Conservation (phyloP, 441 rosid genomes). For the Pelargonium myrrhifolium region DNA sequence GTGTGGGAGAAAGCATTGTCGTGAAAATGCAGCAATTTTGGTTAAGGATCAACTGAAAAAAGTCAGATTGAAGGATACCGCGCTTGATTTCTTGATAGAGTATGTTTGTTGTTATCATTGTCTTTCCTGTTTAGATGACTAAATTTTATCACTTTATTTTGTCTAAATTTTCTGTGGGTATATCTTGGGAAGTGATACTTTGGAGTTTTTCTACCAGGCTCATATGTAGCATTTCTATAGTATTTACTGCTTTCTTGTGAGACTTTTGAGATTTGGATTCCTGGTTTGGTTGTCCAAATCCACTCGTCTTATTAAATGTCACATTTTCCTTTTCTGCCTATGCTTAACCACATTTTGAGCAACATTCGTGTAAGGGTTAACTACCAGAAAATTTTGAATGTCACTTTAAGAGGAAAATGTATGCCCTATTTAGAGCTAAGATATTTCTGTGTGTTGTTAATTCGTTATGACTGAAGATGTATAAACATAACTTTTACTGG, state of each 20-base stretch:
- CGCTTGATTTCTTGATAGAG: slow-evolving; percentile 65
- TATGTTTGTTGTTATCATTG: slow-evolving; percentile 28
- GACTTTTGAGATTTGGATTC: not conserved
- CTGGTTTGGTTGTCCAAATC: not conserved
- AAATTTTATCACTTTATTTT: not conserved
- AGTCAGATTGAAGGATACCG: slow-evolving; percentile 67
- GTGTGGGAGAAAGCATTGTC: slow-evolving; percentile 74
- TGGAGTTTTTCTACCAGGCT: not conserved
- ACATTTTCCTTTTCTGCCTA: not conserved
- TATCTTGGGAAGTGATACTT: not conserved
- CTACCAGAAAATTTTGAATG: not conserved
- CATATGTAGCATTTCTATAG: not conserved
- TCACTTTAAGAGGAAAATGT: not conserved
- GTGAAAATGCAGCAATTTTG: slow-evolving; percentile 56
- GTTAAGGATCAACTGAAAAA: slow-evolving; percentile 72
- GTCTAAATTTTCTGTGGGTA: not conserved
- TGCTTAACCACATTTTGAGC: not conserved
- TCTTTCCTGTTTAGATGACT: slow-evolving; percentile 1
- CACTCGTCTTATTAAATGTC: not conserved
- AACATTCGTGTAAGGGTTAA: not conserved
- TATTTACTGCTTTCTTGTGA: not conserved
- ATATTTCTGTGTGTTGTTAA: not conserved
- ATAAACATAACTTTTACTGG: not conserved
- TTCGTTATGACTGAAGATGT: not conserved
- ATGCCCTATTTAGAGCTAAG: not conserved